Conservation (phyloP, 805 yeast genomes). For the Lipomyces mesembrius region DNA sequence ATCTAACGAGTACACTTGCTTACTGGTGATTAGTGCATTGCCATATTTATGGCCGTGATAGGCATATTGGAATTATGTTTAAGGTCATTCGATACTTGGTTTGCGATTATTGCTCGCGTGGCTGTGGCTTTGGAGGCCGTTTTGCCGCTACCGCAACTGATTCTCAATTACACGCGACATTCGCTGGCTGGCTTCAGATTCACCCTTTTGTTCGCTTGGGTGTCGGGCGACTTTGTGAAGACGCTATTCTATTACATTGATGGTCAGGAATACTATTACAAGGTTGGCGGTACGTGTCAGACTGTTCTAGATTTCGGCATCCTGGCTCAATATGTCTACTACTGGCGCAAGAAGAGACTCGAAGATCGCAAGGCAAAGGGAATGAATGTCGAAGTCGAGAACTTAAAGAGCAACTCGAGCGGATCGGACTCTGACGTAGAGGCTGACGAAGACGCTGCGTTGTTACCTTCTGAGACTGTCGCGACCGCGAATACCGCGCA, state of each 20-base stretch:
- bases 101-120: conserved; percentile 59
- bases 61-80: conserved; percentile 51
- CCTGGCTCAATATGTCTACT: conserved; percentile 72
- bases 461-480: neutral
- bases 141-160: conserved; percentile 57
- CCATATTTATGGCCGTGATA: conserved; percentile 51
- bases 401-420: neutral
- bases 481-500: neutral
- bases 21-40: conserved; percentile 53
- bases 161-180: conserved; percentile 76
- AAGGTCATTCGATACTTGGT: conserved; percentile 48
- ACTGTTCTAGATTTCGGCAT: conserved; percentile 74
- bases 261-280: conserved; percentile 54
- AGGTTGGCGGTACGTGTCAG: conserved; percentile 69
- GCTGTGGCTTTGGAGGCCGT: conserved; percentile 62
- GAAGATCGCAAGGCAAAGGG: conserved; percentile 20
- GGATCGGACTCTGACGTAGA: conserved; percentile 2
- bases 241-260: conserved; percentile 76
- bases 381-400: conserved; percentile 24
- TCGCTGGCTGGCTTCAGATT: conserved; percentile 79
- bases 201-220: conserved; percentile 78
- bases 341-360: conserved; percentile 41
- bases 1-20: neutral
- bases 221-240: conserved; percentile 84
- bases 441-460: neutral